Conservation (phyloP, 371 early-diverging fungal species). For the Gilbertella persicaria region DNA sequence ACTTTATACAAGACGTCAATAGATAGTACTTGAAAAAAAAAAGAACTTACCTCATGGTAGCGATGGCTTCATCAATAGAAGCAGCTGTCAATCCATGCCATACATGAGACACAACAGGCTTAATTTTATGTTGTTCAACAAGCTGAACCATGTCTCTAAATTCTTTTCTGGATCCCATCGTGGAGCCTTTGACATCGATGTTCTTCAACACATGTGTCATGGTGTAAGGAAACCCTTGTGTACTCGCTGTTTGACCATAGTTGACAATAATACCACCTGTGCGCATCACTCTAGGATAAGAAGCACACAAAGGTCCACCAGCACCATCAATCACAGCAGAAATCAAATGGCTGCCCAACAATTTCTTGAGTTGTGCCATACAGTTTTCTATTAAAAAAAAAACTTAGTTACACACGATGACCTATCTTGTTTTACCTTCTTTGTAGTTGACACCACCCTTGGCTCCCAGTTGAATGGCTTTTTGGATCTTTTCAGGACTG, state of each 20-base stretch:
- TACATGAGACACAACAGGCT: constrained; percentile 64
- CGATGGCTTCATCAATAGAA: constrained; percentile 55
- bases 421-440: constrained; percentile 40
- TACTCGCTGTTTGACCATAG: constrained; percentile 64
- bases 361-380: constrained; percentile 46
- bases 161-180: constrained; percentile 71
- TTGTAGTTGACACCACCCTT: constrained; percentile 73
- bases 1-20: neutral
- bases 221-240: constrained; percentile 44
- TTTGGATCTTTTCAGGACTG: constrained; percentile 60
- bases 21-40: neutral
- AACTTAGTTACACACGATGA: neutral
- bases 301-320: constrained; percentile 55
- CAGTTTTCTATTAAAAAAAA: constrained; percentile 47
- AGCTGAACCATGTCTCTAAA: constrained; percentile 64
- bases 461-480: constrained; percentile 67
- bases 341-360: constrained; percentile 41
- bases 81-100: constrained; percentile 53
- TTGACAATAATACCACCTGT: constrained; percentile 61
- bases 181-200: constrained; percentile 61
- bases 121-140: constrained; percentile 56
- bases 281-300: constrained; percentile 39
- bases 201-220: constrained; percentile 59
- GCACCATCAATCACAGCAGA: constrained; percentile 73
- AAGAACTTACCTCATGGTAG: constrained; percentile 50